A percentile compares a stretch with the other conserved stretches of the same genome.
These are phyloP conservation scores for Colletotrichum sojae DNA, from an alignment of 2,329 filamentous ascomycete species.

Conservation along the genomic window DNA sequence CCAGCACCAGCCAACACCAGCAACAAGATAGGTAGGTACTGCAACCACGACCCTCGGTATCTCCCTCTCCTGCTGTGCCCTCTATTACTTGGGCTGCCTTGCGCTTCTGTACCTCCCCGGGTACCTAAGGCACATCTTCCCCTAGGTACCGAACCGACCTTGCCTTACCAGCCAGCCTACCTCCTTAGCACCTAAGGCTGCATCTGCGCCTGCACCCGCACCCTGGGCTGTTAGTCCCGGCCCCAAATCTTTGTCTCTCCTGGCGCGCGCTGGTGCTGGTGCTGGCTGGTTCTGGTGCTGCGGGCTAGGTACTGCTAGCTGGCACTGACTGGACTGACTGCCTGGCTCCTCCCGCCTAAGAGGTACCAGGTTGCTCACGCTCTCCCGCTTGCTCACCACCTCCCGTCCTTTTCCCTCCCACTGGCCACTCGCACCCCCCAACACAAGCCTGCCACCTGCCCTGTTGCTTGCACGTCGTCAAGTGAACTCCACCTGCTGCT, in stretches of 20 bases:
- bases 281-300: conserved; percentile 1
- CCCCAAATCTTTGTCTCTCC: conserved; percentile 36
- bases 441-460: conserved; percentile 37
- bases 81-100: conserved; percentile 10
- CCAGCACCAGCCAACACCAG: conserved; percentile 20
- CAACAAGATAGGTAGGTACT: conserved; percentile 3
- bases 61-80: not conserved
- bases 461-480: conserved; percentile 40
- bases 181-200: conserved; percentile 25
- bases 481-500: conserved; percentile 42
- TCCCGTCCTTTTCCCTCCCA: conserved; percentile 22
- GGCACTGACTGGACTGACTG: conserved; percentile 4
- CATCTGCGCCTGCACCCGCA: conserved; percentile 33
- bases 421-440: conserved; percentile 35
- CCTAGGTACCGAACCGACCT: conserved; percentile 5
- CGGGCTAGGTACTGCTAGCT: not conserved
- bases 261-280: conserved; percentile 13
- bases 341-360: conserved; percentile 5
- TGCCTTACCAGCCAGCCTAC: conserved; percentile 19
- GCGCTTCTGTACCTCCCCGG: conserved; percentile 4
- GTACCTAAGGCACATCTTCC: too few relatives aligned
- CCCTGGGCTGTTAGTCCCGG: conserved; percentile 30
- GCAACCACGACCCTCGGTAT: conserved; percentile 1
- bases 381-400: conserved; percentile 22
- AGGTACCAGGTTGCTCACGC: not conserved